Evolutionary conservation across 148 eudicot genomes (phyloP).

Genomic region (Euryodendron excelsum): DNA sequence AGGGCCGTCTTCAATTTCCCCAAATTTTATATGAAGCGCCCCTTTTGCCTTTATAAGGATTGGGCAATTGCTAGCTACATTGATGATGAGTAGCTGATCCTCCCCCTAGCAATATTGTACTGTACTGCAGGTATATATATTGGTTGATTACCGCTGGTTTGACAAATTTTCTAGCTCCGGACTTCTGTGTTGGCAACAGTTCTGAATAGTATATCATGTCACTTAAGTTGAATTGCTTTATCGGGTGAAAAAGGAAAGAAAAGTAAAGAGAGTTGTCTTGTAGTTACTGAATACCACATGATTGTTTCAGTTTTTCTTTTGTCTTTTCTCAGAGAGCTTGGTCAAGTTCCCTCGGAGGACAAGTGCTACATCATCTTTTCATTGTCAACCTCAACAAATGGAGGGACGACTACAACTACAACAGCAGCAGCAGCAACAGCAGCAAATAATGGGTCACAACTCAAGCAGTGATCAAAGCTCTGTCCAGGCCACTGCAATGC

Average conservation of each 20-base stretch:
- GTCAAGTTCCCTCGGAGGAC: constrained; percentile 86
- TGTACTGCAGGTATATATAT: not conserved
- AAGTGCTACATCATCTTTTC: constrained; percentile 47
- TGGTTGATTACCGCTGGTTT: not conserved
- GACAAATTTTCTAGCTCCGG: not conserved
- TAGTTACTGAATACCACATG: not conserved
- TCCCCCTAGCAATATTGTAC: not conserved
- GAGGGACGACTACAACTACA: constrained; percentile 42
- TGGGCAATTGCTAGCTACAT: not conserved
- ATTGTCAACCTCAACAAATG: constrained; percentile 52
- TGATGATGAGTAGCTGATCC: not conserved
- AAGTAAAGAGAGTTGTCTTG: too few relatives aligned
- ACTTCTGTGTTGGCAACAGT: not conserved
- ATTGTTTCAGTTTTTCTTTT: not conserved
- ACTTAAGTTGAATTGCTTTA: not conserved
- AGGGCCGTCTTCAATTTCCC: too few relatives aligned
- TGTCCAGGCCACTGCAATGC: constrained; percentile 50
- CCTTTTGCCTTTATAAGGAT: too few relatives aligned
- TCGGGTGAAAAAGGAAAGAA: not conserved
- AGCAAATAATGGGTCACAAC: constrained; percentile 46
- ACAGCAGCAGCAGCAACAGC: constrained; percentile 32
- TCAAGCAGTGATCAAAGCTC: constrained; percentile 50
- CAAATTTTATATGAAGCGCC: too few relatives aligned
- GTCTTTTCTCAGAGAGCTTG: constrained; percentile 65
- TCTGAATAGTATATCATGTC: not conserved